These are phyloP conservation scores for Parsonsia alboflavescens DNA, from an alignment of 257 asterid genomes.

Conservation along the genomic window DNA sequence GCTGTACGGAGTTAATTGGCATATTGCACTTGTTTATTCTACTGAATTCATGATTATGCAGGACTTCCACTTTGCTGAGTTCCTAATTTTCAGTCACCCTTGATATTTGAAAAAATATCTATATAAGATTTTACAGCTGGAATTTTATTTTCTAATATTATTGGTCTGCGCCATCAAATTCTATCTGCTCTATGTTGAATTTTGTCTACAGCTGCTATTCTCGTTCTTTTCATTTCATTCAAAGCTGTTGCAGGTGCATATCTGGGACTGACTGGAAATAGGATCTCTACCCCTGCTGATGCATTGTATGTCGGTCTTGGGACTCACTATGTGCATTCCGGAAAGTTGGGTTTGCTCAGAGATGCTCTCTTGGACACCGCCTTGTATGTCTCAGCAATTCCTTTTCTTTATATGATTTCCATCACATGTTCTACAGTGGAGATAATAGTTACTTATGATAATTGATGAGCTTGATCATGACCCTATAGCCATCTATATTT, in stretches of 20 bases:
- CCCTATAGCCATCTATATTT: not conserved
- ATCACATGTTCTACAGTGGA: not conserved
- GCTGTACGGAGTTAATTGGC: not conserved
- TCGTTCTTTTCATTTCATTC: not conserved
- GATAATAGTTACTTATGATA: no score
- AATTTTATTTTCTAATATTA: not conserved
- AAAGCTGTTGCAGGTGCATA: slow-evolving; percentile 62
- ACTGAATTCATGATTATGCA: not conserved
- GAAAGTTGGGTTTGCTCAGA: slow-evolving; percentile 57
- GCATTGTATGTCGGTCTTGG: slow-evolving; percentile 92
- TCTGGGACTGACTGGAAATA: slow-evolving; percentile 91
- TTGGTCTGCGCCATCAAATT: not conserved
- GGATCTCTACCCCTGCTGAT: slow-evolving; percentile 90
- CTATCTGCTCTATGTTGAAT: not conserved
- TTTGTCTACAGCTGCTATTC: not conserved
- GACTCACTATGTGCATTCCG: slow-evolving; percentile 86
- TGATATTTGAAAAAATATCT: not conserved
- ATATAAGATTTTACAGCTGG: not conserved
- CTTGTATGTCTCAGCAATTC: slow-evolving; percentile 45
- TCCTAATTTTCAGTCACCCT: not conserved
- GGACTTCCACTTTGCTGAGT: not conserved
- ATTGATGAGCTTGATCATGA: not conserved
- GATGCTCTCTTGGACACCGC: slow-evolving; percentile 55
- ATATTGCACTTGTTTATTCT: not conserved
- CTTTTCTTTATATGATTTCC: not conserved